Conservation (phyloP, 129 eudicot species). For the Pulicaria dysenterica region DNA sequence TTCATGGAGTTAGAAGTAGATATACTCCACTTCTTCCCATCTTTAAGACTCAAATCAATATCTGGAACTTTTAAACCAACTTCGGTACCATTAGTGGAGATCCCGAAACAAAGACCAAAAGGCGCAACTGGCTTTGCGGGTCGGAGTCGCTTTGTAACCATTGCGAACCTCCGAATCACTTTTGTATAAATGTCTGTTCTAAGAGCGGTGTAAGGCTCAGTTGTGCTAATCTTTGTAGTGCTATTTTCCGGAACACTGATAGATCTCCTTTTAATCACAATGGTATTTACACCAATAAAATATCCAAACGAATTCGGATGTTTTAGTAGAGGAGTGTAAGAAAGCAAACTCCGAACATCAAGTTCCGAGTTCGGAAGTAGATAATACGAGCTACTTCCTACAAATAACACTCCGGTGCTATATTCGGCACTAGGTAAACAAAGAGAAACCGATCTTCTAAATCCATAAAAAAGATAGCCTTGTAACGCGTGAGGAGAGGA, state of each 20-base stretch:
- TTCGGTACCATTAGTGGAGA: not conserved
- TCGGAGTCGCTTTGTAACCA: constrained; percentile 35
- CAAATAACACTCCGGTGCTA: constrained; percentile 40
- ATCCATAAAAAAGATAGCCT: constrained; percentile 30
- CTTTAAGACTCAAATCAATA: constrained; percentile 31
- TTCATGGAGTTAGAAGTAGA: constrained; percentile 39
- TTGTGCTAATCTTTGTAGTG: constrained; percentile 42
- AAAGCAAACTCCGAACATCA: constrained; percentile 32
- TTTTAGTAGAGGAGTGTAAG: constrained; percentile 38
- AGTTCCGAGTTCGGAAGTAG: constrained; percentile 38
- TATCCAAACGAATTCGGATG: constrained; percentile 32
- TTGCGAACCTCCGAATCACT: constrained; percentile 19
- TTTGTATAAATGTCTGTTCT: constrained; percentile 34
- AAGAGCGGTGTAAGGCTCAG: constrained; percentile 41
- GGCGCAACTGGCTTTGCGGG: constrained; percentile 30
- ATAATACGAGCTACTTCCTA: constrained; percentile 48
- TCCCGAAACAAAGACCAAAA: constrained; percentile 33
- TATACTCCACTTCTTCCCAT: constrained; percentile 47
- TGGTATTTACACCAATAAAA: constrained; percentile 36
- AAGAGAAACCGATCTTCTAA: constrained; percentile 33
- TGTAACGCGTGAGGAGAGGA: constrained; percentile 38
- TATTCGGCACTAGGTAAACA: constrained; percentile 44
- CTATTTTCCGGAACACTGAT: constrained; percentile 9
- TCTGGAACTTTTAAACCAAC: constrained; percentile 29
- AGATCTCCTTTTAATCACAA: constrained; percentile 33